These are phyloP conservation scores for Candida broadrunensis DNA, from an alignment of 805 yeast species.

Conservation along the genomic window DNA sequence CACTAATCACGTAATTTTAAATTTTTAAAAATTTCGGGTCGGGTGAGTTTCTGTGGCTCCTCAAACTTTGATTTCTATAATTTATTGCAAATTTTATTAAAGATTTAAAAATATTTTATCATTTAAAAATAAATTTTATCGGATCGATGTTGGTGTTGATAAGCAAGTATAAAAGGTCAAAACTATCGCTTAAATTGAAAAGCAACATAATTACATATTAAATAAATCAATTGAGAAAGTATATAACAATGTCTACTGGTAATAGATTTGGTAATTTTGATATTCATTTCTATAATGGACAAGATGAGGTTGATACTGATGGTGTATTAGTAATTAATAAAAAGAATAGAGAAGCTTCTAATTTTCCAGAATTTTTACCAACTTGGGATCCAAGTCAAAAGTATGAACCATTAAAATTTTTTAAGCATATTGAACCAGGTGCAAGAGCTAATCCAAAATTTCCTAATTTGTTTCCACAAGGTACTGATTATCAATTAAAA, in stretches of 20 bases:
- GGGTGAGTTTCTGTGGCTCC: no score
- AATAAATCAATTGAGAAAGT: neutral
- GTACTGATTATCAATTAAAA: conserved; percentile 24
- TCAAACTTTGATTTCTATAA: no score
- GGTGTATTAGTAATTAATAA: conserved; percentile 48
- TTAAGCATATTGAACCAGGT: conserved; percentile 64
- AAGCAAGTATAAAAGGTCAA: no score
- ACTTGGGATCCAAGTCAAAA: conserved; percentile 64
- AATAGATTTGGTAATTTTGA: conserved; percentile 33
- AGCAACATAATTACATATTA: no score
- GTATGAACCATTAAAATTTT: conserved; percentile 49
- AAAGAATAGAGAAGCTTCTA: conserved; percentile 28
- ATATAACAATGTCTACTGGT: neutral
- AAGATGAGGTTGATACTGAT: conserved; percentile 46
- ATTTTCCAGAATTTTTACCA: conserved; percentile 60
- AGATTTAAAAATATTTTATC: no score
- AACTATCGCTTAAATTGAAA: no score
- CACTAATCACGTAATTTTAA: no score
- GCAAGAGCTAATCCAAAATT: conserved; percentile 58
- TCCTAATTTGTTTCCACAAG: conserved; percentile 47
- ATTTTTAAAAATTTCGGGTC: no score
- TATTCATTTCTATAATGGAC: conserved; percentile 50
- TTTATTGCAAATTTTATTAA: no score
- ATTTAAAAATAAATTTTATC: no score
- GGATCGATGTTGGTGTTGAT: no score